These are phyloP conservation scores for Gilbertella persicaria DNA, from an alignment of 371 early-diverging fungal genomes.

Conservation along the genomic window DNA sequence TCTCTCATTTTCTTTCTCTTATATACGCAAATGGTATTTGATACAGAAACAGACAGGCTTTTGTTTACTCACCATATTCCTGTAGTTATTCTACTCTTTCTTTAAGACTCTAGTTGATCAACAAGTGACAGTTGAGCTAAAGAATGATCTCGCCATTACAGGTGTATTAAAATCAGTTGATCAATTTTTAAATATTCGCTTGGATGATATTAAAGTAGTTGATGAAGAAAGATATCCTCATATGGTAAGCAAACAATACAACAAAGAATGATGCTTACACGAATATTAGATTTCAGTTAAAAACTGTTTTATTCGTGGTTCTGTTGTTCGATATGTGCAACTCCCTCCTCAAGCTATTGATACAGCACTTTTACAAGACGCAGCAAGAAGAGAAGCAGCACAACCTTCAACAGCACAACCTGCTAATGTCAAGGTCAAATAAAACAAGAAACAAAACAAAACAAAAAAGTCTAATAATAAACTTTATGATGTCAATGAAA, in stretches of 20 bases:
- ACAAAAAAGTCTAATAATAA: too few relatives aligned
- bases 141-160: constrained; percentile 93
- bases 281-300: constrained; percentile 82
- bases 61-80: neutral
- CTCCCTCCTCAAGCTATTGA: constrained; percentile 88
- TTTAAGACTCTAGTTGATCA: constrained; percentile 98
- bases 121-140: constrained; percentile 95
- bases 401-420: constrained; percentile 60
- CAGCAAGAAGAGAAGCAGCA: constrained; percentile 86
- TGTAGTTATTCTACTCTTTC: constrained; percentile 97
- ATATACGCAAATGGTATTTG: too few relatives aligned
- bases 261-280: neutral
- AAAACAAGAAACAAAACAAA: constrained; percentile 7
- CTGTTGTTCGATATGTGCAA: constrained; percentile 97
- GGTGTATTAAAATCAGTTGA: constrained; percentile 97
- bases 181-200: constrained; percentile 97
- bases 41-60: too few relatives aligned
- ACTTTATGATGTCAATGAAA: neutral
- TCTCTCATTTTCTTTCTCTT: too few relatives aligned
- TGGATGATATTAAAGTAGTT: constrained; percentile 88
- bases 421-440: constrained; percentile 54
- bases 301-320: constrained; percentile 98
- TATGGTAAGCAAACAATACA: constrained; percentile 69
- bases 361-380: constrained; percentile 94
- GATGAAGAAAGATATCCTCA: constrained; percentile 94